A percentile compares a stretch with the other conserved stretches of the same genome.
Conservation (phyloP, 2,329 filamentous ascomycete genomes). For the Colletotrichum spinosum region DNA sequence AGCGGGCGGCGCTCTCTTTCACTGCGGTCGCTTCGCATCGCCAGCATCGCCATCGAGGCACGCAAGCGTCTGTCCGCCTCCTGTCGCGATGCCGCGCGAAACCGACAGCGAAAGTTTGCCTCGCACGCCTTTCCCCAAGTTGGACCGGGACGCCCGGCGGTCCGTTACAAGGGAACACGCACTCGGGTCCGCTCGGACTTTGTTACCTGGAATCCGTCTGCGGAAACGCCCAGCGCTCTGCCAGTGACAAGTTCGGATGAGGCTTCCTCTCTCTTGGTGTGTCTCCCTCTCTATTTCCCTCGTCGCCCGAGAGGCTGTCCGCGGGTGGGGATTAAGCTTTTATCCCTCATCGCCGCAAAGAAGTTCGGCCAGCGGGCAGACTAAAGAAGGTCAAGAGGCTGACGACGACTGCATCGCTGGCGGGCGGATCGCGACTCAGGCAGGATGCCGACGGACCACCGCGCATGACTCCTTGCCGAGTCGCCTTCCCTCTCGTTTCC, state of each 20-base stretch:
- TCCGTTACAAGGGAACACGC: neutral
- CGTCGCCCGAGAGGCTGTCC: neutral
- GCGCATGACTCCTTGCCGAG: conserved; percentile 15
- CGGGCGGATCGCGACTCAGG: conserved; percentile 10
- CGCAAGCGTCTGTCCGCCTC: neutral
- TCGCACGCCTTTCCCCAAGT: too few species aligned
- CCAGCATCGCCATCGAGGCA: neutral
- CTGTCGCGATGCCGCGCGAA: conserved; percentile 2
- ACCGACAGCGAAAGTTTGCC: conserved; percentile 15
- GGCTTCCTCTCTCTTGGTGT: neutral
- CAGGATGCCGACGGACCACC: neutral
- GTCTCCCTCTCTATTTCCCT: neutral
- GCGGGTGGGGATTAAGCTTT: conserved; percentile 21
- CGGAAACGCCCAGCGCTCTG: neutral
- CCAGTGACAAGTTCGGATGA: conserved; percentile 29
- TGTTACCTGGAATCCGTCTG: conserved; percentile 1
- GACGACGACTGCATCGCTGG: neutral
- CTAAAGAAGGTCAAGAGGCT: neutral
- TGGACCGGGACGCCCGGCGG: conserved; percentile 6
- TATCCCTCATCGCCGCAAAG: neutral
- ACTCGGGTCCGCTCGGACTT: conserved; percentile 8
- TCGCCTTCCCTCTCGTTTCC: too few species aligned
- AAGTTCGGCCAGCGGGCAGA: neutral
- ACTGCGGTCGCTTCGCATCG: neutral
- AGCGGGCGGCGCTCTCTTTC: neutral